Percentiles rank a stretch among this genome's conserved stretches.
These are phyloP conservation scores for Craspedostauros australis DNA, from an alignment of 108 stramenopile genomes.

Conservation along the genomic window DNA sequence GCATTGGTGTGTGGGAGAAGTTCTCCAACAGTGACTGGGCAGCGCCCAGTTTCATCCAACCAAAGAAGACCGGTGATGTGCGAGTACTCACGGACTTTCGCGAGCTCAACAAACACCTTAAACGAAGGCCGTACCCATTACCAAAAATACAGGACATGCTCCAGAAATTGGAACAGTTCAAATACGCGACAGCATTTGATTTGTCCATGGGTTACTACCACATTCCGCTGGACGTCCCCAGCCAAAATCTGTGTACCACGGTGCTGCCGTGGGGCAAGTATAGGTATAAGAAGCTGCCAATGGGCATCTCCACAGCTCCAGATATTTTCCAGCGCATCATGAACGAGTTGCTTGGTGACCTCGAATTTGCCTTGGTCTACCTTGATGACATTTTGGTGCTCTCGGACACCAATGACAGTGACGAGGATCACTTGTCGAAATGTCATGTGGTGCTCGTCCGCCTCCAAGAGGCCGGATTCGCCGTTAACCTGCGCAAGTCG, in stretches of 20 bases:
- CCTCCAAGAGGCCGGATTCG: constrained; percentile 11
- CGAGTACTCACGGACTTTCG: constrained; percentile 31
- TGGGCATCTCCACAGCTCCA: constrained; percentile 25
- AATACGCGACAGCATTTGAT: constrained; percentile 38
- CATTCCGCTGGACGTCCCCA: constrained; percentile 10
- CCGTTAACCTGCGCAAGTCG: constrained; percentile 15
- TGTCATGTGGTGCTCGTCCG: constrained; percentile 11
- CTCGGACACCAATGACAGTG: constrained; percentile 7
- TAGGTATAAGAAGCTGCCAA: constrained; percentile 24
- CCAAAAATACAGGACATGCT: constrained; percentile 36
- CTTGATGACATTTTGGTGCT: constrained; percentile 32
- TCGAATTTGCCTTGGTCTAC: constrained; percentile 23
- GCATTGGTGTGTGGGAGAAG: too few species aligned
- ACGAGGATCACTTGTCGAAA: constrained; percentile 25
- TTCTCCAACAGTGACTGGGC: too few species aligned
- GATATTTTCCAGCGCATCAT: constrained; percentile 40
- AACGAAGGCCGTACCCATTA: constrained; percentile 32
- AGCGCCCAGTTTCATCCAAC: too few species aligned
- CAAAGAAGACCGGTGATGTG: too few species aligned
- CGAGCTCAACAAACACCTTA: constrained; percentile 30
- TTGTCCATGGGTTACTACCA: constrained; percentile 43
- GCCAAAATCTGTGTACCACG: constrained; percentile 19
- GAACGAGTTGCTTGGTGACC: constrained; percentile 11
- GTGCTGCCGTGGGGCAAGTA: constrained; percentile 46
- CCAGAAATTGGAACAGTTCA: constrained; percentile 26